Evolutionary conservation across 106 monocot species (phyloP), one percentile per base, ranked within the genome.

Genomic region (Hemerocallis citrina): DNA sequence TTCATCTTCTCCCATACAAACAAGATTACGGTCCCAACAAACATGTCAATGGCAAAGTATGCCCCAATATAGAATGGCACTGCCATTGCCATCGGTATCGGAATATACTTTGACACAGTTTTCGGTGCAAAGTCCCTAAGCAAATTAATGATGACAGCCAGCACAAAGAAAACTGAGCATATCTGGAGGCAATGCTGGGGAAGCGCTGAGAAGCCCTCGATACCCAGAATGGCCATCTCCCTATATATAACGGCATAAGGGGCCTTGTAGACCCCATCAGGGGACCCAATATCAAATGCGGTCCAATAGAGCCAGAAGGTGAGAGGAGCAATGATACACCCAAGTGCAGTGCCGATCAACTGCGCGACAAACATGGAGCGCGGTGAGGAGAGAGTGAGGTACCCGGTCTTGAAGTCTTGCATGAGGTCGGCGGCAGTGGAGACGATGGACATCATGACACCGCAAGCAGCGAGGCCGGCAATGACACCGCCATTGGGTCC

Each of bases 321-420:
- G 7, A 84, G 79, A 6, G 87, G 92, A 0, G 92, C 92, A 13
- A 92, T 74, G 22, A 92, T 12, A 27, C 92, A 92, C 8, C 92
- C 92, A 42, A 92, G 45, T 3, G 73, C 87, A 0, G 92, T 92
- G 7, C 92, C 92, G 0, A 81, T 69, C 50, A 92, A 28, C 66
- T 92, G 92, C 1, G 84, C 72, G 13, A 92, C 71, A 31, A 92
- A 92, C 92, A 92, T 92, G 19, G 92, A 92, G n/a, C 86, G 65
- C 6, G 92, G 92, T 4, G 87, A 92, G 6, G 92, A 87, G 14
- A 68, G 52, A 2, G 92, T 92, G 19, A 92, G 71, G 32, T 92
- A 92, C 0, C 87, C 92, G 0, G 87, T 92, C 61, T 87, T 92
- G 76, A 92, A 92, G 49, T 92, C 92, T 52, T 92, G 87, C 92